Evolutionary conservation across 192 early-diverging fungal species (phyloP).

Genomic region (Gonapodya sp.): DNA sequence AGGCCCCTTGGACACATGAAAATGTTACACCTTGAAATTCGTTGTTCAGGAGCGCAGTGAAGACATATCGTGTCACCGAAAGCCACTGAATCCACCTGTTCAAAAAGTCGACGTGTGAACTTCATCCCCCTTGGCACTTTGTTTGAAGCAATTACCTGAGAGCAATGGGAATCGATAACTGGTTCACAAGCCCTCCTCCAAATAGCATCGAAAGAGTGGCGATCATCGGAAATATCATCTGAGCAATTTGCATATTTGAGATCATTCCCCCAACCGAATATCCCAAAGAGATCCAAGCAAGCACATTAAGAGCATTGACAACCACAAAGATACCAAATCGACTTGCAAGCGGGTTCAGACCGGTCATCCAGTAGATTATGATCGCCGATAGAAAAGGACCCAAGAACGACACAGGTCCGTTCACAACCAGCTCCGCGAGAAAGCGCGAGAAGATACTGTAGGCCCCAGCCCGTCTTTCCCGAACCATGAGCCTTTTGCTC

Average conservation of each 20-base stretch:
- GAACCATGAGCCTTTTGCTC: background rate
- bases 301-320: background rate
- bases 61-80: background rate
- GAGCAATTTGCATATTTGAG: background rate
- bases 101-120: background rate
- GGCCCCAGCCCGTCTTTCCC: background rate
- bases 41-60: conserved; percentile 3
- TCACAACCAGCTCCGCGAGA: background rate
- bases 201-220: background rate
- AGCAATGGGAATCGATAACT: background rate
- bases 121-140: background rate
- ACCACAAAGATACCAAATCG: background rate
- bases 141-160: background rate
- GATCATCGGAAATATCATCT: background rate
- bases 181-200: background rate
- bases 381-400: background rate
- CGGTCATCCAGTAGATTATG: background rate
- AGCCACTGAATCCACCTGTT: conserved; percentile 6
- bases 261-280: background rate
- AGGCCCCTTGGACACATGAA: background rate
- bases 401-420: background rate
- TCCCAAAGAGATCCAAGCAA: background rate
- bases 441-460: background rate
- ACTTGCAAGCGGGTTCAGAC: background rate
- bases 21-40: background rate